Percentiles rank a stretch among this genome's conserved stretches.
Evolutionary conservation across 2,329 filamentous ascomycete species (phyloP).

Genomic region (Epichloe scottii): DNA sequence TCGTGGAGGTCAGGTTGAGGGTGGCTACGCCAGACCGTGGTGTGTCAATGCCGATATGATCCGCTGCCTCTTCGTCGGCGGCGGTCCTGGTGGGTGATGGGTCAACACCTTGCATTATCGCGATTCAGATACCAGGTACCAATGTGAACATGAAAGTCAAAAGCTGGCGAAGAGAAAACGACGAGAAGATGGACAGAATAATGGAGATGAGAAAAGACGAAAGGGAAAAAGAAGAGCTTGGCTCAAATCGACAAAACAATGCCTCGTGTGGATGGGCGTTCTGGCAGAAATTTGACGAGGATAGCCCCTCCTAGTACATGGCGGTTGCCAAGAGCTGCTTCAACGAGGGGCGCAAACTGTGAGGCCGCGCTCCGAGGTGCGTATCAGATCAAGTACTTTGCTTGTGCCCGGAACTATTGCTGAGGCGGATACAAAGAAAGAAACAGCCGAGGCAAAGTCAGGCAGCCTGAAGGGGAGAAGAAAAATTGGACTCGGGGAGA

Average conservation of each 20-base stretch:
- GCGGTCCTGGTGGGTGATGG: conserved; percentile 38
- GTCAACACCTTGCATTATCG: conserved; percentile 38
- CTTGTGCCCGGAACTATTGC: neutral
- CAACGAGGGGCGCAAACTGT: conserved; percentile 3
- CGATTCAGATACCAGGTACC: conserved; percentile 12
- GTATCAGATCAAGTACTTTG: conserved; percentile 11
- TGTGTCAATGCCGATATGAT: conserved; percentile 73
- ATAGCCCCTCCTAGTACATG: conserved; percentile 30
- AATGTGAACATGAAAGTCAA: neutral
- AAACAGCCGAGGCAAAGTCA: neutral
- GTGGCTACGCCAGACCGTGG: conserved; percentile 87
- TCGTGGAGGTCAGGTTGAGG: conserved; percentile 83
- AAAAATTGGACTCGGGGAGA: conserved; percentile 15
- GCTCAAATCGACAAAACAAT: neutral
- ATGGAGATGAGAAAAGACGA: neutral
- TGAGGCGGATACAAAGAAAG: neutral
- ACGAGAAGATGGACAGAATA: neutral
- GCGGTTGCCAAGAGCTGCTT: conserved; percentile 21
- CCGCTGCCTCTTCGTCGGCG: conserved; percentile 57
- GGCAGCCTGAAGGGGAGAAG: conserved; percentile 9
- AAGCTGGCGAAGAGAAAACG: neutral
- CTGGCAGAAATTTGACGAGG: conserved; percentile 12
- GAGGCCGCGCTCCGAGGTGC: conserved; percentile 9
- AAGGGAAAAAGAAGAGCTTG: neutral
- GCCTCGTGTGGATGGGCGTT: conserved; percentile 15